Evolutionary conservation across 495 filamentous ascomycete species (phyloP), one percentile per base, ranked within the genome.

Genomic region (Baudoinia panamericana): DNA sequence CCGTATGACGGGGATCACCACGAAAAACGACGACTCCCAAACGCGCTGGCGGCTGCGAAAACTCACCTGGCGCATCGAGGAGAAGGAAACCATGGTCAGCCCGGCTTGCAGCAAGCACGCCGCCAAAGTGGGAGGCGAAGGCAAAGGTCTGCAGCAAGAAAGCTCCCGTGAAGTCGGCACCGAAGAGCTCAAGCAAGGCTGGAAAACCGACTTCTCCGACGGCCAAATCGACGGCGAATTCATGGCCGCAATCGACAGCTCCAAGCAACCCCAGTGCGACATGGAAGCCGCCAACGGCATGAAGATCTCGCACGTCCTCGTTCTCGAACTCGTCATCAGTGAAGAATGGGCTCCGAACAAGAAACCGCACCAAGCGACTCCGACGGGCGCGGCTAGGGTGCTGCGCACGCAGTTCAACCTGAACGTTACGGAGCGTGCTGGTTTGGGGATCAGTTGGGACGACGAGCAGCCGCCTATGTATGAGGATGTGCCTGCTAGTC

Each of bases 381-480:
- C 88, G 4, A 95, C 90, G 0, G 90, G 90, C 23, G 76, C 83
- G 2, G 90, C 90, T 0, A 75, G 90, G 32, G 86, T 99, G 20
- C 65, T 99, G 29, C 74, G 88, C 40, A 95, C 92, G 79, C 84
- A 93, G 54, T 95, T 95, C 69, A 70, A 71, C 46, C 63, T 84
- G 24, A 63, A 72, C 25, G 66, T 95, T 36, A 95, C 88, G 1
- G 82, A 93, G 57, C 71, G 86, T 25, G 71, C 71, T 13, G 90
- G 92, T 2, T 67, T 96, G 37, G 90, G 90, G 2, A 88, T 99
- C 54, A 82, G 78, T 54, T 99, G 90, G 90, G 90, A 99, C 43
- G 85, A 94, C 60, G 90, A 99, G 62, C 75, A 80, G 58, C 90
- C 90, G 25, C 90, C 90, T 0, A 74, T 88, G 53, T 99, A 99